Evolutionary conservation across 1,284 basidiomycete species (phyloP), one percentile per base, ranked within the genome.

Genomic region (Sanghuangporus weigelae): DNA sequence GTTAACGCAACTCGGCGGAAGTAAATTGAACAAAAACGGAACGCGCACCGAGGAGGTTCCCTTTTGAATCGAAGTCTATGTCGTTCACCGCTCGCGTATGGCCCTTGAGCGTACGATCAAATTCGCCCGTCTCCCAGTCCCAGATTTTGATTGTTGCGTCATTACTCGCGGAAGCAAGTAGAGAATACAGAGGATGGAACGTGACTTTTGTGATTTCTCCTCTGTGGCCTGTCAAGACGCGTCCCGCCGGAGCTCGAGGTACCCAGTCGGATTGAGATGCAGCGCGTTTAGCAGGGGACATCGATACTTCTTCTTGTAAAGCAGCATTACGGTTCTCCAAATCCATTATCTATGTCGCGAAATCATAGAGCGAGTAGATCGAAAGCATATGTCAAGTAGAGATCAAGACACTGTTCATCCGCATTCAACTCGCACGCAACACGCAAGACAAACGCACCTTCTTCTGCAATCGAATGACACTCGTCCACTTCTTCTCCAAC

Each of bases 61-160:
- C 90, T 69, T 85, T 87, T 42, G 80, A 78, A 70, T 92, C 88
- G 71, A 85, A 93, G 66, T 90, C 86, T 40, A 88, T 82, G 70
- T 91, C 89, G 64, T 83, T 82, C 2, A 92, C 87, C 6, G 83
- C 79, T 70, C 88, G 87, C 10, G 90, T 92, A 74, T 92, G 90
- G 0, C 88, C 89, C 73, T 91, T 91, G 48, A 92, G 75, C 26
- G 90, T 92, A 63, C 85, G 76, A 72, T 93, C 90, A 61, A 90
- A 83, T 59, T 90, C 88, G 19, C 89, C 90, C n/a, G 84, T 84
- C 73, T 92, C 90, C 89, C 89, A 92, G 71, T 93, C 90, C 89
- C 89, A 92, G 14, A 92, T 80, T 74, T 91, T 92, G 67, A 93
- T 79, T 7, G 83, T 88, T 38, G 83, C 76, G 70, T 93, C 90